phyloP scores from a whole-genome alignment of 495 filamentous ascomycete genomes.

The Aspergillus heteromorphus region DNA sequence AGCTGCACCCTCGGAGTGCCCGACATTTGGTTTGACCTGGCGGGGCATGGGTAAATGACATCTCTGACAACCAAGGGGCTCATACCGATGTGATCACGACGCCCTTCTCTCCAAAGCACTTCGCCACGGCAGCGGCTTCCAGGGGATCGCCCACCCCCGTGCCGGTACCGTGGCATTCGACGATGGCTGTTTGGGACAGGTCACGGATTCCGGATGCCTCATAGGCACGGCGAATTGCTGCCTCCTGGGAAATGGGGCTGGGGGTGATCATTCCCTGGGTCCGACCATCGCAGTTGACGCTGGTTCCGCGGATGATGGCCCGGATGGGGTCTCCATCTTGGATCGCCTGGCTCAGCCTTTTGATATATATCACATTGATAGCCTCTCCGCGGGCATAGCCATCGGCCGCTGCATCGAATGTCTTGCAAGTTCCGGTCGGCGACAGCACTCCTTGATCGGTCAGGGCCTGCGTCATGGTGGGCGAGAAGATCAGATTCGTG shows the following conservation, averaged over 20 bases:
- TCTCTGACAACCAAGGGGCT: background rate
- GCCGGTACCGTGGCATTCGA: constrained; percentile 31
- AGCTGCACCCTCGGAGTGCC: constrained; percentile 48
- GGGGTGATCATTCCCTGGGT: constrained; percentile 22
- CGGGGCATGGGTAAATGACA: background rate
- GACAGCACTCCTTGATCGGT: constrained; percentile 24
- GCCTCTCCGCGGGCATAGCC: constrained; percentile 61
- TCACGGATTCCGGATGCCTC: constrained; percentile 21
- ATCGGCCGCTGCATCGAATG: constrained; percentile 55
- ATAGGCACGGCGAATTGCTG: constrained; percentile 33
- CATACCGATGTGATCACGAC: constrained; percentile 6
- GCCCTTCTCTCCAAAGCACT: constrained; percentile 27
- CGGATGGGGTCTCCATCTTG: constrained; percentile 35
- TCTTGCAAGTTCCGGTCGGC: constrained; percentile 37
- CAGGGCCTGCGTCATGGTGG: constrained; percentile 26
- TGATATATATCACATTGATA: constrained; percentile 29
- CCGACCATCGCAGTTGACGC: constrained; percentile 30
- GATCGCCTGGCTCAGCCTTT: constrained; percentile 24
- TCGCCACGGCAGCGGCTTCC: constrained; percentile 41
- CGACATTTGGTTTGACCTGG: constrained; percentile 46
- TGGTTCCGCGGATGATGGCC: constrained; percentile 30
- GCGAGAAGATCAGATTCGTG: constrained; percentile 32
- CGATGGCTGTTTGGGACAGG: constrained; percentile 18
- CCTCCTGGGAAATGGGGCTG: constrained; percentile 22
- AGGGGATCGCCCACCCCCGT: constrained; percentile 34